Evolutionary conservation across 164 flowering plant genomes (phyloP).

Genomic region (Cinnamomum chago): DNA sequence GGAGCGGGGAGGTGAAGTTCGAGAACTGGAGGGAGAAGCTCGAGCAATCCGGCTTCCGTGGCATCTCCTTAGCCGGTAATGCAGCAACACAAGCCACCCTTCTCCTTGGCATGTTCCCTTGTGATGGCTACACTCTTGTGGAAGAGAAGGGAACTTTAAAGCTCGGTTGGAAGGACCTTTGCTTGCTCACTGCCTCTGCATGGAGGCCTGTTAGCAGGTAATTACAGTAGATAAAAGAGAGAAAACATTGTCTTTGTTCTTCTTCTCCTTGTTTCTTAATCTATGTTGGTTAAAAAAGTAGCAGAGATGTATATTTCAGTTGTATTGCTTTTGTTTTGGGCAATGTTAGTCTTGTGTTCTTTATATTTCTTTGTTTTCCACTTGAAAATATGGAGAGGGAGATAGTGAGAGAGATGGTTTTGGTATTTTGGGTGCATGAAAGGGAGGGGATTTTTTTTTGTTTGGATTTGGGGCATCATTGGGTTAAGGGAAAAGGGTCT

Average conservation of each 20-base stretch:
- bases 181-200: slow-evolving; percentile 93
- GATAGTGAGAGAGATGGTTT: not conserved
- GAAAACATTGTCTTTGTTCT: not conserved
- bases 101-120: slow-evolving; percentile 90
- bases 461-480: too few relatives aligned
- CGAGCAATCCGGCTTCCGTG: slow-evolving; percentile 72
- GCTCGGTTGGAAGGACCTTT: slow-evolving; percentile 98
- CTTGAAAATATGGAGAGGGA: not conserved
- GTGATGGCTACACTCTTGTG: slow-evolving; percentile 83
- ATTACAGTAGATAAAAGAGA: not conserved
- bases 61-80: slow-evolving; percentile 79
- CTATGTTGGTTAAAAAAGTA: not conserved
- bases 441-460: too few relatives aligned
- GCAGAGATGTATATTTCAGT: not conserved
- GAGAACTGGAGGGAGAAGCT: slow-evolving; percentile 90
- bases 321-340: not conserved
- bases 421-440: too few relatives aligned
- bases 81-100: slow-evolving; percentile 93
- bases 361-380: not conserved
- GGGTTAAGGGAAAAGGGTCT: not conserved
- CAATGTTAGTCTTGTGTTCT: not conserved
- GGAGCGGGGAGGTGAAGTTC: slow-evolving; percentile 69
- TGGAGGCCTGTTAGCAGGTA: slow-evolving; percentile 56
- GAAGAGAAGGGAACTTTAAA: slow-evolving; percentile 92
- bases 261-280: not conserved